phyloP scores from a whole-genome alignment of 2,329 filamentous ascomycete species.

The Cladorrhinum sp. region DNA sequence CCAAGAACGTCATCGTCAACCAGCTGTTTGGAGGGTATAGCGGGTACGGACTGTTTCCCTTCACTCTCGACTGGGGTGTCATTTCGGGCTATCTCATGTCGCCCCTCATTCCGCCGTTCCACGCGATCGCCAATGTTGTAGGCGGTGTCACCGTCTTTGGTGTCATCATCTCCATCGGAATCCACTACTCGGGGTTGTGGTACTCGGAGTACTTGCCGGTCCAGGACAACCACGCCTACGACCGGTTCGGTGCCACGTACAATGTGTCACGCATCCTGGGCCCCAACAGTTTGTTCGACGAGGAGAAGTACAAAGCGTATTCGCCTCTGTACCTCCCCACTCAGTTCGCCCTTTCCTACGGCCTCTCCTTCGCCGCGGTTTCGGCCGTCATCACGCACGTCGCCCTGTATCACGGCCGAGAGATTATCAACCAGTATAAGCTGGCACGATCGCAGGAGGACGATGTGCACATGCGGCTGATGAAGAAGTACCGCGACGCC shows the following conservation, averaged over 20 bases:
- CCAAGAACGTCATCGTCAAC: conserved; percentile 44
- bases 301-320: conserved; percentile 58
- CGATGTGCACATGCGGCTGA: conserved; percentile 57
- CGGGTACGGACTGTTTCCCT: conserved; percentile 37
- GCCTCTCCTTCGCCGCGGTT: conserved; percentile 65
- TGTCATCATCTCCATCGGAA: conserved; percentile 53
- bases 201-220: conserved; percentile 61
- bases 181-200: conserved; percentile 57
- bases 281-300: conserved; percentile 54
- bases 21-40: conserved; percentile 45
- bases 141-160: conserved; percentile 54
- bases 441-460: conserved; percentile 55
- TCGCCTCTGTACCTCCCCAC: conserved; percentile 64
- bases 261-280: conserved; percentile 60
- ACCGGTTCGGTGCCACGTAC: conserved; percentile 60
- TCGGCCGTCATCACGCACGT: conserved; percentile 58
- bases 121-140: conserved; percentile 56
- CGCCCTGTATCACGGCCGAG: conserved; percentile 51
- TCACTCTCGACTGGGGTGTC: conserved; percentile 40
- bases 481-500: conserved; percentile 59
- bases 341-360: conserved; percentile 59
- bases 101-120: conserved; percentile 50
- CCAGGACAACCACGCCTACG: conserved; percentile 58
- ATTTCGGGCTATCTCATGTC: conserved; percentile 49
- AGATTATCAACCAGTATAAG: conserved; percentile 54